Percentiles rank a stretch among this genome's conserved stretches.
Evolutionary conservation across 1,284 basidiomycete genomes (phyloP).

Genomic region (Ustilago sp.): DNA sequence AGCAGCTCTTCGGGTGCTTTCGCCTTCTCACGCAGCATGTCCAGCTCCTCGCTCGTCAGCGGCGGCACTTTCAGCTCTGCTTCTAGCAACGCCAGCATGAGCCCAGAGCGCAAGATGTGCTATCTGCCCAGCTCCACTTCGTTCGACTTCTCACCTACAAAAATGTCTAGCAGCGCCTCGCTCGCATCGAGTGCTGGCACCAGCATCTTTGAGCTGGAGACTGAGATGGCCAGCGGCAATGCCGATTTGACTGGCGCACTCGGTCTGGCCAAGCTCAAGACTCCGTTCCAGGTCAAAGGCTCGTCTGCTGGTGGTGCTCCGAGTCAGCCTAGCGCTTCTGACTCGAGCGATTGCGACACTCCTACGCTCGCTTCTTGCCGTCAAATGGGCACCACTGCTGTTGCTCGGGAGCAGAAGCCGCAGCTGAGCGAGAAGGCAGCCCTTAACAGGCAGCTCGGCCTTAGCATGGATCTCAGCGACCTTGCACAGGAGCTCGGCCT

Average conservation of each 20-base stretch:
- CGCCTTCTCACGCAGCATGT: slow-evolving; percentile 53
- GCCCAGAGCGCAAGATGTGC: slow-evolving; percentile 38
- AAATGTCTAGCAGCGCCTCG: slow-evolving; percentile 39
- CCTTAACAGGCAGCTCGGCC: slow-evolving; percentile 35
- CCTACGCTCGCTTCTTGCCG: slow-evolving; percentile 49
- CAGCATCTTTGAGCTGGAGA: slow-evolving; percentile 38
- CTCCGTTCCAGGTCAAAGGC: slow-evolving; percentile 41
- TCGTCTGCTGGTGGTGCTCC: slow-evolving; percentile 1
- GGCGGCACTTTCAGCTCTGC: slow-evolving; percentile 49
- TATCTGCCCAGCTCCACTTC: slow-evolving; percentile 29
- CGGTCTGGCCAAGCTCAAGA: slow-evolving; percentile 29
- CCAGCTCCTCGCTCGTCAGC: slow-evolving; percentile 48
- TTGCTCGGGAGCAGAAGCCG: slow-evolving; percentile 7
- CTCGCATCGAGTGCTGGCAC: slow-evolving; percentile 46
- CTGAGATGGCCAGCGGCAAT: slow-evolving; percentile 6
- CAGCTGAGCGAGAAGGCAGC: slow-evolving; percentile 6
- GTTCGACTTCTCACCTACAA: slow-evolving; percentile 38
- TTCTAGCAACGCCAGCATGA: slow-evolving; percentile 48
- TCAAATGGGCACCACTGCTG: slow-evolving; percentile 25
- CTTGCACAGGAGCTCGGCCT: slow-evolving; percentile 52
- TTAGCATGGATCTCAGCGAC: slow-evolving; percentile 54
- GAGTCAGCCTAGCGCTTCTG: slow-evolving; percentile 8
- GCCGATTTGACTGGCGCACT: slow-evolving; percentile 1
- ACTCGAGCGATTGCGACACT: slow-evolving; percentile 55
- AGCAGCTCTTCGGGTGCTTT: slow-evolving; percentile 53